Evolutionary conservation across 257 asterid genomes (phyloP).

Genomic region (Avicennia marina): DNA sequence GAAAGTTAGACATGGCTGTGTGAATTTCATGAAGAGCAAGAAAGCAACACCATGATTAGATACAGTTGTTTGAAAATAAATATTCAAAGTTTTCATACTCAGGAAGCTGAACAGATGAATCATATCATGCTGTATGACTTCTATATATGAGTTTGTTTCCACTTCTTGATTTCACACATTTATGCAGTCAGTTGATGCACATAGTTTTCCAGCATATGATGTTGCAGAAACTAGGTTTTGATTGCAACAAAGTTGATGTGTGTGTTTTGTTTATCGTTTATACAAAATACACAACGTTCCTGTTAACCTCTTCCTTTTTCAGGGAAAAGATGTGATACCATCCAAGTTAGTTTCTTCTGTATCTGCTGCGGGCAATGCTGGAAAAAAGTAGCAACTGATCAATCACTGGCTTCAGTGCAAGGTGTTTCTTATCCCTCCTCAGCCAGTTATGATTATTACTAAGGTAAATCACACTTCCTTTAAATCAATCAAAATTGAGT

Average conservation of each 20-base stretch:
- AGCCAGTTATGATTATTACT: conserved; percentile 54
- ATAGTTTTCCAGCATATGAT: conserved; percentile 1
- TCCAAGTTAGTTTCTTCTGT: conserved; percentile 31
- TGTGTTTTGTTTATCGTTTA: background rate
- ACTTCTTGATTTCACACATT: background rate
- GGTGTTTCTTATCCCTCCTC: conserved; percentile 49
- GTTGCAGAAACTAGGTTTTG: background rate
- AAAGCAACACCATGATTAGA: background rate
- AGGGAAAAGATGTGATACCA: conserved; percentile 44
- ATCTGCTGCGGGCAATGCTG: conserved; percentile 31
- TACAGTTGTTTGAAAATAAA: background rate
- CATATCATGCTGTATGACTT: background rate
- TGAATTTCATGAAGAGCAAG: background rate
- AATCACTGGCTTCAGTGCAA: conserved; percentile 38
- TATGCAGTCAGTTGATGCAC: background rate
- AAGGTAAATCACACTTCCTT: no score
- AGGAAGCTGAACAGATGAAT: background rate
- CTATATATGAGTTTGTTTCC: background rate
- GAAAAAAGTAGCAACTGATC: conserved; percentile 27
- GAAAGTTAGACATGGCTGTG: no score
- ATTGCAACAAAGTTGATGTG: background rate
- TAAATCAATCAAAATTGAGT: no score
- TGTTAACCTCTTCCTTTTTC: conserved; percentile 5
- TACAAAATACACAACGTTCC: background rate
- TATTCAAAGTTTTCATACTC: background rate